Conservation (phyloP, 257 asterid species). For the Plantago ovata region DNA sequence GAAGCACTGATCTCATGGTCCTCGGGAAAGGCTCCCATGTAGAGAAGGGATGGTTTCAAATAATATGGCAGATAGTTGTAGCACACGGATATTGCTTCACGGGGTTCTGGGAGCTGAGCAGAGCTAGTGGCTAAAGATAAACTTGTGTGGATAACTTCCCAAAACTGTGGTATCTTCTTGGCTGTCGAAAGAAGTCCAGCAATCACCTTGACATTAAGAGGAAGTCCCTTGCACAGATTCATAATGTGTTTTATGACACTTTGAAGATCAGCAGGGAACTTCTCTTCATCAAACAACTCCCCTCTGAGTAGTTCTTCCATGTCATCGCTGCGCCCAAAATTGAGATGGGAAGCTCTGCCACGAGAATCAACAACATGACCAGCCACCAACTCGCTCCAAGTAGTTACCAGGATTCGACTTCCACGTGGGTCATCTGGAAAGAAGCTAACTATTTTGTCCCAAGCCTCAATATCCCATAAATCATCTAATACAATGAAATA, state of each 20-base stretch:
- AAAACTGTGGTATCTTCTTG: neutral
- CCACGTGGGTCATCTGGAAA: conserved; percentile 6
- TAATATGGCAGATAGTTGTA: neutral
- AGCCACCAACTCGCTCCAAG: neutral
- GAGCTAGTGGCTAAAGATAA: no score
- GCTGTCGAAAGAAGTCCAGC: neutral
- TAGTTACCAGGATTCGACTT: conserved; percentile 24
- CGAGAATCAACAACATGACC: neutral
- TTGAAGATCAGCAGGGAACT: neutral
- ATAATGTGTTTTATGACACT: neutral
- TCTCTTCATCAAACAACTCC: neutral
- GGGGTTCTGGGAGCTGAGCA: no score
- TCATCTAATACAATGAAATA: conserved; percentile 25
- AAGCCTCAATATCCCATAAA: conserved; percentile 11
- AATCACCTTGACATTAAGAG: neutral
- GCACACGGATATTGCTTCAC: no score
- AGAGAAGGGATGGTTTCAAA: conserved; percentile 7
- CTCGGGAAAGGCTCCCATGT: conserved; percentile 1
- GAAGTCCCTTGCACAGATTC: conserved; percentile 1
- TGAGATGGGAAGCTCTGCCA: neutral
- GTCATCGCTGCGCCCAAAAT: neutral
- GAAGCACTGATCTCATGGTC: neutral
- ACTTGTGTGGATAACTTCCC: no score
- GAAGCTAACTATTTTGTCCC: conserved; percentile 15
- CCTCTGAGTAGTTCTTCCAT: neutral